Evolutionary conservation across 495 filamentous ascomycete genomes (phyloP).

Genomic region (Diplogelasinospora grovesii): DNA sequence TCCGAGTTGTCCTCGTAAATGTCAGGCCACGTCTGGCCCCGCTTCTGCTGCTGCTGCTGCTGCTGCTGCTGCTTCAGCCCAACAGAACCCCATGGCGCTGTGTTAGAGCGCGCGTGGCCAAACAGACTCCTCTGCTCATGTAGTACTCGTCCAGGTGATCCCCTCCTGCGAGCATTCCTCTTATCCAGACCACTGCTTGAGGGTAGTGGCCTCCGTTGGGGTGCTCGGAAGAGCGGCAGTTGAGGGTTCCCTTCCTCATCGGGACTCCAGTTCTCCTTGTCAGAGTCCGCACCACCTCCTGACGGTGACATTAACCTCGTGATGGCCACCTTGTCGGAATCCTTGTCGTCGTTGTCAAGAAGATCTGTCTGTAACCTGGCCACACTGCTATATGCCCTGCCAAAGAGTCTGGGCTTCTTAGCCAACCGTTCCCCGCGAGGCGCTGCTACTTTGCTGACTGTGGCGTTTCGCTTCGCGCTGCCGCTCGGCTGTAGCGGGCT

Average conservation of each 20-base stretch:
- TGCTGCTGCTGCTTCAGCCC: no score
- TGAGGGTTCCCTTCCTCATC: slow-evolving; percentile 41
- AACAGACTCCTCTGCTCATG: slow-evolving; percentile 25
- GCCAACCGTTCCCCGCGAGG: slow-evolving; percentile 38
- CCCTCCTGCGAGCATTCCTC: slow-evolving; percentile 33
- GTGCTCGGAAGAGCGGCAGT: slow-evolving; percentile 14
- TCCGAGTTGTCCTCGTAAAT: slow-evolving; percentile 37
- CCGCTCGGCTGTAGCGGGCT: slow-evolving; percentile 41
- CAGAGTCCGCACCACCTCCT: slow-evolving; percentile 66
- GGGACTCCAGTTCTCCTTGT: slow-evolving; percentile 87
- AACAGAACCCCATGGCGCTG: slow-evolving; percentile 26
- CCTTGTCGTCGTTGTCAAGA: slow-evolving; percentile 14
- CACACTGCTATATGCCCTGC: slow-evolving; percentile 57
- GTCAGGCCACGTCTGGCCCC: slow-evolving; percentile 15
- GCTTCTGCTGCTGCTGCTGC: slow-evolving; percentile 2
- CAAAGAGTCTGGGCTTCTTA: slow-evolving; percentile 62
- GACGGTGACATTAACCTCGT: slow-evolving; percentile 24
- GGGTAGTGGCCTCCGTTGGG: slow-evolving; percentile 17
- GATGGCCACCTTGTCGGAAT: slow-evolving; percentile 41
- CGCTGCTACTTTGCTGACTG: slow-evolving; percentile 39
- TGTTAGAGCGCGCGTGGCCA: slow-evolving; percentile 26
- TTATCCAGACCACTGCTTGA: slow-evolving; percentile 4
- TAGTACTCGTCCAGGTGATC: slow-evolving; percentile 22
- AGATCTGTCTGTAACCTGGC: slow-evolving; percentile 54
- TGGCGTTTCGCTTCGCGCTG: slow-evolving; percentile 53